Base-by-base conservation (phyloP, 441 rosid species). In the Brassica hybrid region DNA sequence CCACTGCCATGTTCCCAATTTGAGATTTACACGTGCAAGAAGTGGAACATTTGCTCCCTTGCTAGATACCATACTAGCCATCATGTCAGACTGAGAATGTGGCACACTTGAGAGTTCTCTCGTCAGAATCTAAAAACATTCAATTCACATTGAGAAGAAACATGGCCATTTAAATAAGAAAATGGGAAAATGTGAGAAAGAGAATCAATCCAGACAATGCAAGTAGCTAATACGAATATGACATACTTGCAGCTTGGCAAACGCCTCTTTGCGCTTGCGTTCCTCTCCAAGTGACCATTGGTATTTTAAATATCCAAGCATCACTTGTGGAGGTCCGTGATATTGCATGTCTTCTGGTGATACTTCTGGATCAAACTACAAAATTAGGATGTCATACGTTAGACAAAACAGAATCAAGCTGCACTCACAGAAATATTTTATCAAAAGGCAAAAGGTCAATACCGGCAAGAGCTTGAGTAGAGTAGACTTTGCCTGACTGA, bases 271-370 rank as follows among this genome's bases (percentile, higher is more conserved):
- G 72, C 97, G 90, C 89, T 94, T 94, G 69, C 78, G 88, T 81
- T 97, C 99, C 74, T 97, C 99, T 54, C 99, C 99, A 73, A 97
- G 97, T 59, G 99, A 94, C 99, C 99, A 97, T 70, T 94, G 99
- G 76, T 91, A 97, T 78, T 93, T 90, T 78, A 97, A 86, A 87
- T 97, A 97, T 73, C 92, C 97, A 69, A 91, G 89, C 91, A 94
- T 91, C 79, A 97, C 99, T 91, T 97, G 97, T 64, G 99, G 98
- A 71, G 97, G 98, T 61, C 98, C 98, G 72, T 89, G 91, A 81
- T 88, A 94, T 71, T 84, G 88, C 78, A 87, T 85, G 81, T 85
- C 85, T 76, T 93, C 96, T 63, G 91, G 87, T 74, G 88, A 89
- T 75, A 86, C 81, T 84, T 97, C 99, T n/a, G 99, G 99, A 82